Evolutionary conservation across 768 basidiomycete genomes (phyloP).

Genomic region (Tylopilus subfusipes): DNA sequence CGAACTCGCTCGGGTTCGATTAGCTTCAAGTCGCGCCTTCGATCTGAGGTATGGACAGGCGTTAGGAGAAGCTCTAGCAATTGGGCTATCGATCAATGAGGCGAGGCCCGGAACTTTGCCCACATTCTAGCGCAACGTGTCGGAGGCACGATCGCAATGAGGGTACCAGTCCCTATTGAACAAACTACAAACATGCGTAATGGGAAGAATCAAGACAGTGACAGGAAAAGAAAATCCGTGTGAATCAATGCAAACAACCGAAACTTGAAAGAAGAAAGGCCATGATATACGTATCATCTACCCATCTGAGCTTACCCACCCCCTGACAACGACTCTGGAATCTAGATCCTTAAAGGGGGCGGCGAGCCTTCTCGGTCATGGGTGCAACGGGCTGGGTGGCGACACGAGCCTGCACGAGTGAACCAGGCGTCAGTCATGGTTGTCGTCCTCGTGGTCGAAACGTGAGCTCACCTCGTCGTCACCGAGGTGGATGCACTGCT

Average conservation of each 20-base stretch:
- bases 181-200: slow-evolving; percentile 16
- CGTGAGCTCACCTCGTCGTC: slow-evolving; percentile 35
- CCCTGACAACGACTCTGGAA: not conserved
- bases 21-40: too few species aligned
- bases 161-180: slow-evolving; percentile 25
- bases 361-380: slow-evolving; percentile 29
- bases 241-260: slow-evolving; percentile 18
- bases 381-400: slow-evolving; percentile 16
- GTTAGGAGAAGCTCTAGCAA: too few species aligned
- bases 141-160: not conserved
- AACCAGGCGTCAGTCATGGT: slow-evolving; percentile 4
- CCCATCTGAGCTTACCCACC: not conserved
- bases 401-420: slow-evolving; percentile 14
- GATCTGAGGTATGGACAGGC: too few species aligned
- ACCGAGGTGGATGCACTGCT: slow-evolving; percentile 34
- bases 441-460: not conserved
- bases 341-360: slow-evolving; percentile 19
- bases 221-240: slow-evolving; percentile 15
- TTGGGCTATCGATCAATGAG: not conserved
- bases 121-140: not conserved
- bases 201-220: slow-evolving; percentile 11
- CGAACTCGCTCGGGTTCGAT: too few species aligned
- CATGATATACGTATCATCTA: slow-evolving; percentile 4
- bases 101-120: not conserved
- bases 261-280: not conserved